These are phyloP conservation scores for Eimeria zaria DNA, from an alignment of 169 alveolate species.

Conservation along the genomic window DNA sequence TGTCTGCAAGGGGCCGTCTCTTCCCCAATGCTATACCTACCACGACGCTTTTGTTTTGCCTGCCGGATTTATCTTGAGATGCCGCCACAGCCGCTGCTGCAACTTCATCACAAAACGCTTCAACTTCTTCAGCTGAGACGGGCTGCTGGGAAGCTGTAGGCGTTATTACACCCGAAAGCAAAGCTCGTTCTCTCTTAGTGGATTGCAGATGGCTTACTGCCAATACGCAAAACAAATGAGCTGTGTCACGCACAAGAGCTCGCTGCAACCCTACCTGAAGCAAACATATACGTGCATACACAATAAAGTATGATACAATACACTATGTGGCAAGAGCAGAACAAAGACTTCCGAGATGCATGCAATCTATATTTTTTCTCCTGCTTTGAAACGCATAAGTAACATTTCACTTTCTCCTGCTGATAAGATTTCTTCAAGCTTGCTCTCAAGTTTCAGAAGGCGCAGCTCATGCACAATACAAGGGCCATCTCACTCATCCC, in stretches of 20 bases:
- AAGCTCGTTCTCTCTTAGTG: neutral
- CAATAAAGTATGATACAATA: neutral
- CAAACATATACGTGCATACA: neutral
- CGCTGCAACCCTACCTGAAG: conserved; percentile 29
- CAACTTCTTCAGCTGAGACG: neutral
- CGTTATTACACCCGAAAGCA: neutral
- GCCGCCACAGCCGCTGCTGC: neutral
- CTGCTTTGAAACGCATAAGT: neutral
- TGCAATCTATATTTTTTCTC: neutral
- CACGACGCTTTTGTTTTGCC: neutral
- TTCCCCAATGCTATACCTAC: neutral
- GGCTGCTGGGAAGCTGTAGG: neutral
- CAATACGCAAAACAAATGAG: conserved; percentile 3
- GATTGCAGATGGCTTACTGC: neutral
- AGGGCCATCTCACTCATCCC: no score
- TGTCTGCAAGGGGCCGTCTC: no score
- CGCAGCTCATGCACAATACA: no score
- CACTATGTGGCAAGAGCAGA: neutral
- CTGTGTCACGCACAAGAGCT: conserved; percentile 40
- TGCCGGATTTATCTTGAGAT: neutral
- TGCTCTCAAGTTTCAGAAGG: neutral
- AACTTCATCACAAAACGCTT: conserved; percentile 6
- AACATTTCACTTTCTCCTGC: neutral
- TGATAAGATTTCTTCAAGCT: neutral
- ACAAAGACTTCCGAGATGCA: neutral